These are phyloP conservation scores for Chaetomium fimeti DNA, from an alignment of 495 filamentous ascomycete genomes.

Conservation along the genomic window DNA sequence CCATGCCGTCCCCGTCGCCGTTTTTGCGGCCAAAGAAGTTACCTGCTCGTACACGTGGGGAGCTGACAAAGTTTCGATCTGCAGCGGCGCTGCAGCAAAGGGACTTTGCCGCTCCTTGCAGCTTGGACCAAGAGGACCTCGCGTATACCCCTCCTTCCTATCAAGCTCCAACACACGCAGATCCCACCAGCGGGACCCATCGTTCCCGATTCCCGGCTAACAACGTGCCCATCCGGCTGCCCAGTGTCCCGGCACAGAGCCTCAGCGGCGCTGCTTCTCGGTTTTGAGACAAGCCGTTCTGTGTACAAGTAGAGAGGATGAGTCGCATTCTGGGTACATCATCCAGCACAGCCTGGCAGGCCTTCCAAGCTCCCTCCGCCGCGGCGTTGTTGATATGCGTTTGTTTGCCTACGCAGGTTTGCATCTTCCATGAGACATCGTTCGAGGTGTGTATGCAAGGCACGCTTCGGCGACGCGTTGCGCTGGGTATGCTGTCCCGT, in stretches of 20 bases:
- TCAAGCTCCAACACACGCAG: constrained; percentile 28
- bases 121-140: not conserved
- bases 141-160: constrained; percentile 18
- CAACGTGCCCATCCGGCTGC: not conserved
- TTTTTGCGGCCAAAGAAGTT: constrained; percentile 8
- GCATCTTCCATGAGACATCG: too few relatives aligned
- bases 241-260: not conserved
- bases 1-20: not conserved
- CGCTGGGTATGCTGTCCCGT: too few relatives aligned
- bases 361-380: too few relatives aligned
- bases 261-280: constrained; percentile 10
- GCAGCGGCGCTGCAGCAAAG: not conserved
- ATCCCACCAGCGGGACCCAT: not conserved
- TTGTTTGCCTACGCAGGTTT: too few relatives aligned
- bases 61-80: constrained; percentile 9
- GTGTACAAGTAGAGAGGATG: too few relatives aligned
- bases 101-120: constrained; percentile 12
- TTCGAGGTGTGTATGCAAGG: too few relatives aligned
- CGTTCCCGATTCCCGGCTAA: not conserved
- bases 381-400: too few relatives aligned
- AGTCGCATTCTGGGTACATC: not conserved
- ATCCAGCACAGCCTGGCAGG: not conserved
- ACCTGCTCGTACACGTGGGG: constrained; percentile 18
- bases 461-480: too few relatives aligned
- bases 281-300: constrained; percentile 1